phyloP scores from a whole-genome alignment of 805 yeast genomes.

The Pichia scutulata region DNA sequence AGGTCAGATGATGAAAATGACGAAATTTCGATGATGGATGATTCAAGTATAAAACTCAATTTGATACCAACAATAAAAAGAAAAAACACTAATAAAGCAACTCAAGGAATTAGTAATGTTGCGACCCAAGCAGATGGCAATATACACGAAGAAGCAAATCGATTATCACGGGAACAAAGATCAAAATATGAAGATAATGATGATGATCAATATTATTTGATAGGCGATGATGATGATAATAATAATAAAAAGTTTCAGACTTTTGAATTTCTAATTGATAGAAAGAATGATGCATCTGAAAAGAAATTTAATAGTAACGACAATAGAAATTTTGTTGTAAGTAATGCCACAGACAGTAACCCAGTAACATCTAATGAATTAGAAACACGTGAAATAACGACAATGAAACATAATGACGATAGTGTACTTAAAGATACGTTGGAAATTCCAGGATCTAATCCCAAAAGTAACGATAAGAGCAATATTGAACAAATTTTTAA shows the following conservation, averaged over 20 bases:
- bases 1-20: conserved; percentile 11
- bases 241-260: neutral
- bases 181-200: neutral
- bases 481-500: neutral
- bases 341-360: neutral
- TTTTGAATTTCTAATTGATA: neutral
- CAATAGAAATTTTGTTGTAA: neutral
- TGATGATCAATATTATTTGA: neutral
- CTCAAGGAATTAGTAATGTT: neutral
- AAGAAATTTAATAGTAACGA: neutral
- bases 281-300: neutral
- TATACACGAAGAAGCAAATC: conserved; percentile 17
- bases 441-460: neutral
- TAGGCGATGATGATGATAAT: neutral
- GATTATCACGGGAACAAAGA: conserved; percentile 10
- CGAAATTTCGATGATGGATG: conserved; percentile 12
- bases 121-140: conserved; percentile 18
- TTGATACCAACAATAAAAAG: conserved; percentile 10
- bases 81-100: neutral
- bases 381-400: neutral
- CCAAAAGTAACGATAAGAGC: neutral
- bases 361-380: neutral
- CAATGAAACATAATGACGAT: neutral
- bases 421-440: neutral
- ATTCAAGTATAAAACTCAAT: conserved; percentile 20